A percentile compares a stretch with the other conserved stretches of the same genome.
Conservation (phyloP, 2,329 filamentous ascomycete genomes). For the Metarhizium humberi region DNA sequence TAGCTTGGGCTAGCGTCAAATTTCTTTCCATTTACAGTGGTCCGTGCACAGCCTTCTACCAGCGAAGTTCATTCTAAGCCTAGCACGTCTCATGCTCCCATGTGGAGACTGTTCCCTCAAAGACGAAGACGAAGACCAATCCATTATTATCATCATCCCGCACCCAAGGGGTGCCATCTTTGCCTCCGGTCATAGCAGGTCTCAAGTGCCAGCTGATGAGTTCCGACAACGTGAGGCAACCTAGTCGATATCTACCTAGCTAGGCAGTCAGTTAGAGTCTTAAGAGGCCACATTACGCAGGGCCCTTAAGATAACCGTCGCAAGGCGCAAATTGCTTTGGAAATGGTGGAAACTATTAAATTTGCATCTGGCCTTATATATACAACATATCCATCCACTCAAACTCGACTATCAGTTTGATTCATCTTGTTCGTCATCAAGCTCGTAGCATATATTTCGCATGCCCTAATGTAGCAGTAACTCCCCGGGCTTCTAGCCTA, state of each 20-base stretch:
- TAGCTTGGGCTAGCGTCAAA: too few species aligned
- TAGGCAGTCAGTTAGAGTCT: not conserved
- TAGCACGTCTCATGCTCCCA: too few species aligned
- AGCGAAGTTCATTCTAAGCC: too few species aligned
- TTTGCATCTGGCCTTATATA: not conserved
- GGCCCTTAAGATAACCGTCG: not conserved
- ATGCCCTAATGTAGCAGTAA: not conserved
- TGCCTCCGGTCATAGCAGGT: too few species aligned
- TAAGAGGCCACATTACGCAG: not conserved
- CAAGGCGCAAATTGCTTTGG: not conserved
- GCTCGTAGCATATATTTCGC: not conserved
- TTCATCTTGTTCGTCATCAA: not conserved
- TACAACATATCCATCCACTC: not conserved
- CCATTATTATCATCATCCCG: too few species aligned
- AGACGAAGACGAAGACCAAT: too few species aligned
- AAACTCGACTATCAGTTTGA: not conserved
- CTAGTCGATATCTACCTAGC: not conserved
- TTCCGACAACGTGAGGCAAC: too few species aligned
- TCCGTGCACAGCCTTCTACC: too few species aligned
- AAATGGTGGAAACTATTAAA: not conserved
- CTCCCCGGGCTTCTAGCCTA: not conserved
- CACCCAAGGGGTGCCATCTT: too few species aligned
- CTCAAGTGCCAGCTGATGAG: too few species aligned
- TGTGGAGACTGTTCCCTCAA: too few species aligned
- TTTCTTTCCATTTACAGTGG: too few species aligned